Evolutionary conservation across 768 basidiomycete genomes (phyloP).

Genomic region (Fomitopsis serialis): DNA sequence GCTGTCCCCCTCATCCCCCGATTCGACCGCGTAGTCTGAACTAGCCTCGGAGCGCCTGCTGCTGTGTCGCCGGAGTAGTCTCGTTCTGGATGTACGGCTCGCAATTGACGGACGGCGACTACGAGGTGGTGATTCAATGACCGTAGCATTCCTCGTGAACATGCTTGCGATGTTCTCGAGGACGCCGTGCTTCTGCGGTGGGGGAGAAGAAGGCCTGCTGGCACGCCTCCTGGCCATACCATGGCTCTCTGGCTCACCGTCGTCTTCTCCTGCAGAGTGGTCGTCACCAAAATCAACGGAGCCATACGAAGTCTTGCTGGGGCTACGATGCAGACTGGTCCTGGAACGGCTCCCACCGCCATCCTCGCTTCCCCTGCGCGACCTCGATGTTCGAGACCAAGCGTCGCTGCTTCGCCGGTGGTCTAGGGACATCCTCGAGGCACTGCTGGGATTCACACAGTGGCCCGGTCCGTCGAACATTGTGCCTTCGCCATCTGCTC

Average conservation of each 20-base stretch:
- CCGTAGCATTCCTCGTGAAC: conserved; percentile 46
- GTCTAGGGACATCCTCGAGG: conserved; percentile 70
- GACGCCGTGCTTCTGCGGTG: conserved; percentile 32
- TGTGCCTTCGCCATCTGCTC: conserved; percentile 53
- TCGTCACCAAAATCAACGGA: neutral
- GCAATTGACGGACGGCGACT: conserved; percentile 52
- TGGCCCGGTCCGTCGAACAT: conserved; percentile 74
- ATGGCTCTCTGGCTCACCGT: conserved; percentile 25
- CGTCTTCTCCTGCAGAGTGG: conserved; percentile 12
- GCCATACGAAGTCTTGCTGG: conserved; percentile 11
- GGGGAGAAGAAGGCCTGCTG: conserved; percentile 16
- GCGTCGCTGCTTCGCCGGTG: conserved; percentile 55
- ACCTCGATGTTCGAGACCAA: conserved; percentile 43
- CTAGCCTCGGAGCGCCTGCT: conserved; percentile 50
- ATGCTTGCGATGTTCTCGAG: conserved; percentile 67
- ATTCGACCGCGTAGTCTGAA: conserved; percentile 53
- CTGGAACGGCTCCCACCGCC: conserved; percentile 9
- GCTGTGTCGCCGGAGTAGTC: conserved; percentile 43
- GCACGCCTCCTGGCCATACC: conserved; percentile 6
- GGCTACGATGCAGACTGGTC: conserved; percentile 10
- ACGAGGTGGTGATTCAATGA: conserved; percentile 29
- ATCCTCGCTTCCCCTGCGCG: conserved; percentile 42
- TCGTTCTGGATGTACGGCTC: conserved; percentile 42
- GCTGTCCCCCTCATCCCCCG: conserved; percentile 53
- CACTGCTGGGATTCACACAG: conserved; percentile 68